Base-by-base conservation (phyloP, 495 filamentous ascomycete species). In the Bacidia rubella region DNA sequence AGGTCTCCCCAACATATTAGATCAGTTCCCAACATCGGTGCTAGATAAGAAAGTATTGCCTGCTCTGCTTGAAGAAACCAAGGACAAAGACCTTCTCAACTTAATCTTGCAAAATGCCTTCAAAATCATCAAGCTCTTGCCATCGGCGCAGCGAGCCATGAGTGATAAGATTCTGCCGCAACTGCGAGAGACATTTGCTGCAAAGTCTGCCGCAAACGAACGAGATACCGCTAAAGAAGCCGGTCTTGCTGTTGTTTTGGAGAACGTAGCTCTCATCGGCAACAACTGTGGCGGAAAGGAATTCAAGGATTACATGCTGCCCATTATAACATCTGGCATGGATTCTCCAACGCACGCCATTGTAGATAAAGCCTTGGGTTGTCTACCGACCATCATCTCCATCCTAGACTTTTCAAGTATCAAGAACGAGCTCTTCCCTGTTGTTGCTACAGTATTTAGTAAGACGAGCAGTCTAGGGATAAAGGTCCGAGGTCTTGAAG, bases 1-100 rank as follows among this genome's bases (percentile, higher is more conserved):
- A 47, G 93, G 93, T 0, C 69, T 98, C 24, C 81, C 84, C 49
- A 82, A 85, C 22, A 87, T 97, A 2, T 65, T 97, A 5, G 80
- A 83, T 1, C 88, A 90, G 27, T 98, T 98, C 59, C 92, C 92
- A 19, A 86, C 83, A 40, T 85, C 86, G 0, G 89, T 97, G 0
- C 74, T 98, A 64, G 92, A 96, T 60, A 95, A 88, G 68, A 98
- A 98, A 65, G 70, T 98, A 1, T 71, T 98, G 0, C 89, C 86
- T 0, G 88, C 81, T 0, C 65, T 98, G 22, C 67, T 97, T 12
- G 93, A 98, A 42, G 93, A 98, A 64, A 76, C 84, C 59, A 95
- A 96, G 59, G 92, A 98, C 60, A 83, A 80, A 19, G 88, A 92
- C 40, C 71, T 95, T 0, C 67, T 96, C 1, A 78, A 88, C 1